Evolutionary conservation across 2,329 filamentous ascomycete genomes (phyloP), one percentile per base, ranked within the genome.

Genomic region (Calonectria fujianensis): DNA sequence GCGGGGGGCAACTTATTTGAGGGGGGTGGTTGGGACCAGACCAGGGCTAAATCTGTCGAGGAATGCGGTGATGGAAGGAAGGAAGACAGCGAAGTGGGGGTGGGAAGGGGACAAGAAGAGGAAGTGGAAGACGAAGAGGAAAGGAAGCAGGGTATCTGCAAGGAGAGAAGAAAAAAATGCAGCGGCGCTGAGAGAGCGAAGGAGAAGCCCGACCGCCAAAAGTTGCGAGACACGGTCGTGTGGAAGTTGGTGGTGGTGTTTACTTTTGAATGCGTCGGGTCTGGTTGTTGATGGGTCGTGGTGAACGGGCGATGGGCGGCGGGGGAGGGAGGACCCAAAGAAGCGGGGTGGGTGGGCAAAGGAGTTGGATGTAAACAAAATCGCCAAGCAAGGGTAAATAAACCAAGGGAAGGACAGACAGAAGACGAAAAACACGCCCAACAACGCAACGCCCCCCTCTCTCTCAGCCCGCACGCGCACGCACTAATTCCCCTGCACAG

Each of bases 351-450:
- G 68, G 52, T 32, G 52, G 50, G 41, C 52, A 41, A 75, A 71
- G 69, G 61, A 74, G 69, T 69, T 70, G 73, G 72, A 76, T 65
- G 79, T 80, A 80, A 80, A 80, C 79, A 80, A 80, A 70, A 65
- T 57, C 5, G n/a, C 35, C 7, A 37, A 70, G 65, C 50, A n/a
- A 70, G 65, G 52, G 72, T 74, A 70, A 74, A 70, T 74, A 74
- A 64, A 69, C 27, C 41, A 48, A 48, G 37, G 57, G 41, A 61
- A 73, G 31, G 37, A 69, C 65, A 64, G 54, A 69, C 71, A 69
- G n/a, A 65, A 65, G 27, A 41, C 45, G 52, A 51, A 54, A 54
- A 24, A 50, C 65, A 64, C 39, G 35, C 29, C 59, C n/a, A 29
- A 41, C 31, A 69, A 65, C 61, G 41, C 61, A 32, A 24, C 35